Conservation (phyloP, 2,329 filamentous ascomycete genomes). For the Aspergillus oerlinghausenensis region DNA sequence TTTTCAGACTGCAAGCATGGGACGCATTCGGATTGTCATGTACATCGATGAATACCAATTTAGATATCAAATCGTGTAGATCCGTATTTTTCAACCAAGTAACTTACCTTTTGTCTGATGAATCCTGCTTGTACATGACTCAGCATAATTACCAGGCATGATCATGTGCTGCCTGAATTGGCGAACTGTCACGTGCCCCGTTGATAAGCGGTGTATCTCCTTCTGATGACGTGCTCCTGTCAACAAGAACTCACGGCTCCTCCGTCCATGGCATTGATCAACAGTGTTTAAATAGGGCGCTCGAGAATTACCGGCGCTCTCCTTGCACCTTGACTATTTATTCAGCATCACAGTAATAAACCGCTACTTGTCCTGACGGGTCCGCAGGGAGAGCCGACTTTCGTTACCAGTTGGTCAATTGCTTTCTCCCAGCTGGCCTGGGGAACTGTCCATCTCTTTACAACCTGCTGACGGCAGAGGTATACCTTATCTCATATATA, state of each 20-base stretch:
- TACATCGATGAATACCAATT: slow-evolving; percentile 15
- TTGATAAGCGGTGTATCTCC: slow-evolving; percentile 15
- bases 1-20: neutral
- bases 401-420: slow-evolving; percentile 13
- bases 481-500: neutral
- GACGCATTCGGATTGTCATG: slow-evolving; percentile 12
- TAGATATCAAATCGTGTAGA: slow-evolving; percentile 6
- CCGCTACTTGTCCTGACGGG: neutral
- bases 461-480: neutral
- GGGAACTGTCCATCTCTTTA: neutral
- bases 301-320: neutral
- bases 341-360: neutral
- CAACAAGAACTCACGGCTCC: neutral
- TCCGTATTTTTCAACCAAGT: neutral
- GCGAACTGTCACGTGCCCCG: slow-evolving; percentile 8
- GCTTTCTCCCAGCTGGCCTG: slow-evolving; percentile 17
- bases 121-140: too few relatives aligned
- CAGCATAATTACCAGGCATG: neutral
- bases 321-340: neutral
- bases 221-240: neutral
- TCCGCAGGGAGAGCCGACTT: slow-evolving; percentile 2
- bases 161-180: neutral
- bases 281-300: neutral
- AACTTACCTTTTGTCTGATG: too few relatives aligned
- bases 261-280: neutral